phyloP scores from a whole-genome alignment of 1,284 basidiomycete species.

The Somion occarium region DNA sequence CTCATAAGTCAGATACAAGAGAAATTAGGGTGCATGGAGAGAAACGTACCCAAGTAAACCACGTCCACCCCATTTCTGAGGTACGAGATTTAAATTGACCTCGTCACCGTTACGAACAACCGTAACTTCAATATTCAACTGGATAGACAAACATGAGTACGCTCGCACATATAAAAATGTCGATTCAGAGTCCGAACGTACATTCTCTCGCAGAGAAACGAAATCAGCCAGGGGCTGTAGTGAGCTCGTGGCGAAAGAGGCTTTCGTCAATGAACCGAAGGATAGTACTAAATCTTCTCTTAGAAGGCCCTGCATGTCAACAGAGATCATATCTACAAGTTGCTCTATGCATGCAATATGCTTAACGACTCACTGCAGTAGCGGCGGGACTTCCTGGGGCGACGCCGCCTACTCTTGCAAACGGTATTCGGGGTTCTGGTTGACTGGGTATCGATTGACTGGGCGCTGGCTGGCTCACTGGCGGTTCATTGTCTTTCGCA shows the following conservation, averaged over 20 bases:
- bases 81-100: conserved; percentile 44
- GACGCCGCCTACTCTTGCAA: conserved; percentile 78
- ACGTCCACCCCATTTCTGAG: conserved; percentile 68
- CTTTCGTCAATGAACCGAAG: conserved; percentile 61
- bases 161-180: no score
- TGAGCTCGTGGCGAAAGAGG: conserved; percentile 46
- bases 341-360: neutral
- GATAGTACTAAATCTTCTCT: conserved; percentile 69
- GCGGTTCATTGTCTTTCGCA: conserved; percentile 10
- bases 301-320: conserved; percentile 56
- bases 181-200: conserved; percentile 31
- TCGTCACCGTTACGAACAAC: conserved; percentile 33
- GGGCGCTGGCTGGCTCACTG: neutral
- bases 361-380: conserved; percentile 58
- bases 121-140: conserved; percentile 47
- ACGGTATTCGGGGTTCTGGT: conserved; percentile 21
- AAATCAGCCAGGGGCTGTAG: conserved; percentile 67
- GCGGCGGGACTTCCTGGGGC: conserved; percentile 75
- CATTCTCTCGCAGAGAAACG: conserved; percentile 73
- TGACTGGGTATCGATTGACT: neutral
- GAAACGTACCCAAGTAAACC: conserved; percentile 72
- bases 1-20: neutral
- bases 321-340: conserved; percentile 7
- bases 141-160: neutral
- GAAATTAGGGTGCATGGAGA: no score